Percentiles rank a stretch among this genome's conserved stretches.
These are phyloP conservation scores for Scheffersomyces cryptocercus DNA, from an alignment of 1,139 yeast genomes.

Conservation along the genomic window DNA sequence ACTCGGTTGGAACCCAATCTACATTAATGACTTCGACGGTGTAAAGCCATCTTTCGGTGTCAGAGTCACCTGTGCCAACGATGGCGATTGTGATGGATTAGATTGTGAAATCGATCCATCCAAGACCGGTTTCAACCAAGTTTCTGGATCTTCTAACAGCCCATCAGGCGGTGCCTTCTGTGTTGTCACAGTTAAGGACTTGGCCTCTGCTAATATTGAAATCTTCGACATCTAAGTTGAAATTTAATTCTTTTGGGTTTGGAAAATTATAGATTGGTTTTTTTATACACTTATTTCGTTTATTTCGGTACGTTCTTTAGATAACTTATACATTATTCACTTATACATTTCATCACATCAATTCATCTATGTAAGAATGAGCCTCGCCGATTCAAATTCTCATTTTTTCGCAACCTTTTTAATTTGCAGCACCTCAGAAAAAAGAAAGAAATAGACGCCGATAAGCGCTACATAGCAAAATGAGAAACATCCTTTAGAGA, in stretches of 20 bases:
- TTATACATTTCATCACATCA: too few relatives aligned
- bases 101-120: conserved; percentile 81
- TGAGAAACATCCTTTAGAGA: too few relatives aligned
- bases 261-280: background rate
- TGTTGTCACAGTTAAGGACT: conserved; percentile 72
- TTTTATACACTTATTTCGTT: too few relatives aligned
- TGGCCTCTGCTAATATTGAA: conserved; percentile 69
- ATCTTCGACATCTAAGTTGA: conserved; percentile 42
- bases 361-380: too few relatives aligned
- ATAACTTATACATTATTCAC: too few relatives aligned
- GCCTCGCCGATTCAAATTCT: too few relatives aligned
- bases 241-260: background rate
- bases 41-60: conserved; percentile 69
- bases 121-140: conserved; percentile 55
- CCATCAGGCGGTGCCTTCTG: conserved; percentile 76
- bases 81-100: conserved; percentile 67
- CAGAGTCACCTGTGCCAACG: conserved; percentile 70
- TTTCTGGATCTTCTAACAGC: conserved; percentile 44
- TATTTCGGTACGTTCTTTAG: background rate
- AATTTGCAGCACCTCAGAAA: too few relatives aligned
- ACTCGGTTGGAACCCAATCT: conserved; percentile 90
- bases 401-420: too few relatives aligned
- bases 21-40: conserved; percentile 61
- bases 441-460: too few relatives aligned
- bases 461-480: too few relatives aligned